Evolutionary conservation across 2,329 filamentous ascomycete species (phyloP).

Genomic region (Ophiostoma pallidulum): DNA sequence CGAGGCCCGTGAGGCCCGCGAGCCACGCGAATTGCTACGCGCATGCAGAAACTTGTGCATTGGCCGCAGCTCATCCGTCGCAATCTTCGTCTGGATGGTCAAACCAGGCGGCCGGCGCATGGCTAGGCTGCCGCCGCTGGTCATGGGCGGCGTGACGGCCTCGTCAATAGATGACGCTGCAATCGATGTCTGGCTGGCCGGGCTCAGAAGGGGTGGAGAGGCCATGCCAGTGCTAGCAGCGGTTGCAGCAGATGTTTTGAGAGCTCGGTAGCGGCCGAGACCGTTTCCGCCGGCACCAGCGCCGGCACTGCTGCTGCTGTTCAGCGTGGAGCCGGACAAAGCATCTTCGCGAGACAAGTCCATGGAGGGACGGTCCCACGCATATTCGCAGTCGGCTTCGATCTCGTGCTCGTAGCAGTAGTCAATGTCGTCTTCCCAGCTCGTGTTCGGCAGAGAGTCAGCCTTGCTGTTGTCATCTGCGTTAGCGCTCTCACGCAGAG

Average conservation of each 20-base stretch:
- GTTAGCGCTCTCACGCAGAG: slow-evolving; percentile 21
- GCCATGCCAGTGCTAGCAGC: slow-evolving; percentile 27
- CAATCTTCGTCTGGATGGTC: slow-evolving; percentile 10
- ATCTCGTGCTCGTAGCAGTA: slow-evolving; percentile 62
- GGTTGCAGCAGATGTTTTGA: too few relatives aligned
- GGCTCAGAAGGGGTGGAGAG: slow-evolving; percentile 41
- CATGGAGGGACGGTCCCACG: slow-evolving; percentile 51
- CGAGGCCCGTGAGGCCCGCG: slow-evolving; percentile 35
- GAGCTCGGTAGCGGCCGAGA: too few relatives aligned
- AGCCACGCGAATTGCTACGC: slow-evolving; percentile 25
- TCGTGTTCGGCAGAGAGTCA: slow-evolving; percentile 33
- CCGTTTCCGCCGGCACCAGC: too few relatives aligned
- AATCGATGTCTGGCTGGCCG: slow-evolving; percentile 38
- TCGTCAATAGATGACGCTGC: slow-evolving; percentile 32
- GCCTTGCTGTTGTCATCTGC: slow-evolving; percentile 20
- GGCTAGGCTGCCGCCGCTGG: too few relatives aligned
- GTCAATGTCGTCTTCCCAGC: slow-evolving; percentile 61
- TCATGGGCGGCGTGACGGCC: slow-evolving; percentile 36
- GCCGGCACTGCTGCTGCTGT: slow-evolving; percentile 4
- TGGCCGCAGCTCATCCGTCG: slow-evolving; percentile 1
- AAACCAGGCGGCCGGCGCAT: slow-evolving; percentile 19
- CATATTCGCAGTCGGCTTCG: slow-evolving; percentile 57
- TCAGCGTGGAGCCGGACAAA: slow-evolving; percentile 19
- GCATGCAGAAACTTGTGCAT: slow-evolving; percentile 24
- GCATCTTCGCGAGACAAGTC: slow-evolving; percentile 31